Evolutionary conservation across 2,329 filamentous ascomycete species (phyloP).

Genomic region (Colletotrichum australisinense): DNA sequence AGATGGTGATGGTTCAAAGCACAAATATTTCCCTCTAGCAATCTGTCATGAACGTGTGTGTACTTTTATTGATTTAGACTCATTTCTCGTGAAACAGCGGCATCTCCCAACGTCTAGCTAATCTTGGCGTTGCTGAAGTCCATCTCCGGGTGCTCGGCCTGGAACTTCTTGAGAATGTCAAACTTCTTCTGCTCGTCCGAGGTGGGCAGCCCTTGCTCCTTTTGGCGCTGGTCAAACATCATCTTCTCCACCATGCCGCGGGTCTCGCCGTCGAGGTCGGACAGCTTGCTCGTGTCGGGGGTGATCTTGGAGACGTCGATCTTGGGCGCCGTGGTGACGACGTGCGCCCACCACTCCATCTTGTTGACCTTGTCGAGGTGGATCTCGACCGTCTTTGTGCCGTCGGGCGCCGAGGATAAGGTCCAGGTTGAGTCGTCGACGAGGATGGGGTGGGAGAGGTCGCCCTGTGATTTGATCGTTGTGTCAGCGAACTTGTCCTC

Average conservation of each 20-base stretch:
- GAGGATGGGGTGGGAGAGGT: constrained; percentile 82
- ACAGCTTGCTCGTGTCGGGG: constrained; percentile 91
- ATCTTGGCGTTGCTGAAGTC: constrained; percentile 79
- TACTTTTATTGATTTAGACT: not conserved
- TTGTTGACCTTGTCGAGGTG: constrained; percentile 97
- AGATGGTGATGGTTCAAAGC: not conserved
- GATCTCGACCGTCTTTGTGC: constrained; percentile 76
- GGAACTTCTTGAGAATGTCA: constrained; percentile 93
- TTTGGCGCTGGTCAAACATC: constrained; percentile 99
- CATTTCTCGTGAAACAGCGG: not conserved
- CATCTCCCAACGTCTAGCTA: constrained; percentile 37
- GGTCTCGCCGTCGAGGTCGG: constrained; percentile 94
- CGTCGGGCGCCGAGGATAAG: constrained; percentile 77
- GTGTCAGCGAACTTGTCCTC: too few relatives aligned
- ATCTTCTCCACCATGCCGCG: constrained; percentile 99
- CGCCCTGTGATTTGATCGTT: constrained; percentile 69
- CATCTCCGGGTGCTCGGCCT: constrained; percentile 80
- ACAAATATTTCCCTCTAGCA: not conserved
- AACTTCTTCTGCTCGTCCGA: constrained; percentile 96
- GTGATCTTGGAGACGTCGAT: constrained; percentile 97
- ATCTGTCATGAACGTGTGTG: not conserved
- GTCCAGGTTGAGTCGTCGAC: constrained; percentile 97
- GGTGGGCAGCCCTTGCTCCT: constrained; percentile 88
- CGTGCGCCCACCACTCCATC: constrained; percentile 98
- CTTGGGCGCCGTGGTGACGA: constrained; percentile 85